Evolutionary conservation across 1,284 basidiomycete genomes (phyloP), one percentile per base, ranked within the genome.

Genomic region (Ustilago cynodontis): DNA sequence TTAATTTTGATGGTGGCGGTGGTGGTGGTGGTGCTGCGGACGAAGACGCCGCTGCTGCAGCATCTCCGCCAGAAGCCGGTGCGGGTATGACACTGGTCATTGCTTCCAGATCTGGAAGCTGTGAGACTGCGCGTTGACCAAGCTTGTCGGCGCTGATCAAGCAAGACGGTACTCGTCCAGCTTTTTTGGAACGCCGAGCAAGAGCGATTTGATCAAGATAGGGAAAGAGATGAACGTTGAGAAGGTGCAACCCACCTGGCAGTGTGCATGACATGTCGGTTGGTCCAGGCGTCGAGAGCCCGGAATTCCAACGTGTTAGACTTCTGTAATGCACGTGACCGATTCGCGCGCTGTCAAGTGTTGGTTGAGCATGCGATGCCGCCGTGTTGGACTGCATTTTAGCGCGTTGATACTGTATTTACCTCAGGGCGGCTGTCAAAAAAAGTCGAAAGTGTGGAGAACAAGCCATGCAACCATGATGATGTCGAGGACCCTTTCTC

Each of bases 381-480:
- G 22, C 22, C 9, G 29, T 54, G 52, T 49, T 37, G 22, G 43
- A 50, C 37, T 31, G 35, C 31, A n/a, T 20, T 26, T 39, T 9
- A 31, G 50, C 59, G 59, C 59, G 59, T 61, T n/a, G 47, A 29
- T 65, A 65, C n/a, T n/a, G n/a, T n/a, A n/a, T n/a, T 65, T 65
- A 59, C 58, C 63, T 11, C 5, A 14, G 11, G 14, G 31, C 37
- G 35, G 20, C 33, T 56, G 54, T 39, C 54, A 33, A 11, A 56
- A 56, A 43, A 37, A 43, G 29, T 22, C 43, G n/a, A 22, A 29
- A n/a, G 11, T 43, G 54, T 35, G 41, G 41, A 43, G 41, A 6
- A 22, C 7, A n/a, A 20, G 20, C 41, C n/a, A n/a, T 43, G 20
- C 41, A 43, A 37, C 26, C 24, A 43, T 43, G 37, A 35, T 35